Percentiles rank a stretch among this genome's conserved stretches.
These are phyloP conservation scores for Sugiyamaella novakii DNA, from an alignment of 1,139 yeast species.

Conservation along the genomic window DNA sequence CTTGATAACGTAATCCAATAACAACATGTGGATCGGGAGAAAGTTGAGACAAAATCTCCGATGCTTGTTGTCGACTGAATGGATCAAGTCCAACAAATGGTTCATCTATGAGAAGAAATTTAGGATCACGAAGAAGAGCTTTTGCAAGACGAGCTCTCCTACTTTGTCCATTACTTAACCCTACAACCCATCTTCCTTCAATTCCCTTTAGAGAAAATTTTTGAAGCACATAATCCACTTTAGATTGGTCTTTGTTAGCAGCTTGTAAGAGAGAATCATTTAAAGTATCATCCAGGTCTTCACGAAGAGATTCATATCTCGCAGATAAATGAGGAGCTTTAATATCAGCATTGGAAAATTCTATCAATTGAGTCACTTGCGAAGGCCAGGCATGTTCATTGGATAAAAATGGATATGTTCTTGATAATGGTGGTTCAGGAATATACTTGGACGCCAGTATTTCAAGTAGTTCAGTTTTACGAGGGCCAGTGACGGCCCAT, in stretches of 20 bases:
- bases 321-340: constrained; percentile 80
- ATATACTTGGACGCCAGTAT: constrained; percentile 51
- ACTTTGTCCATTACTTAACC: constrained; percentile 90
- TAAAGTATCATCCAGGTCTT: constrained; percentile 78
- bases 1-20: constrained; percentile 77
- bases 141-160: constrained; percentile 86
- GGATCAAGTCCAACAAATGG: constrained; percentile 93
- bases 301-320: constrained; percentile 82
- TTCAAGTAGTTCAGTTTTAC: constrained; percentile 49
- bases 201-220: constrained; percentile 59
- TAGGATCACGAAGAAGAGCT: constrained; percentile 66
- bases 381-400: constrained; percentile 48
- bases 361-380: constrained; percentile 54
- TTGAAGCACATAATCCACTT: constrained; percentile 50
- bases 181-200: constrained; percentile 75
- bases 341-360: constrained; percentile 63
- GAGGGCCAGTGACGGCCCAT: constrained; percentile 57
- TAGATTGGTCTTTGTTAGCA: constrained; percentile 31
- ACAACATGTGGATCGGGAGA: constrained; percentile 53
- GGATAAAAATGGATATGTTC: constrained; percentile 58
- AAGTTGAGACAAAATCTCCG: constrained; percentile 49
- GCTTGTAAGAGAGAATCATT: constrained; percentile 54
- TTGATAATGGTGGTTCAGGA: constrained; percentile 55
- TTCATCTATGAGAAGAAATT: constrained; percentile 75
- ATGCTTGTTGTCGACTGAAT: constrained; percentile 60